These are phyloP conservation scores for Whalleya microplaca DNA, from an alignment of 2,329 filamentous ascomycete species.

Conservation along the genomic window DNA sequence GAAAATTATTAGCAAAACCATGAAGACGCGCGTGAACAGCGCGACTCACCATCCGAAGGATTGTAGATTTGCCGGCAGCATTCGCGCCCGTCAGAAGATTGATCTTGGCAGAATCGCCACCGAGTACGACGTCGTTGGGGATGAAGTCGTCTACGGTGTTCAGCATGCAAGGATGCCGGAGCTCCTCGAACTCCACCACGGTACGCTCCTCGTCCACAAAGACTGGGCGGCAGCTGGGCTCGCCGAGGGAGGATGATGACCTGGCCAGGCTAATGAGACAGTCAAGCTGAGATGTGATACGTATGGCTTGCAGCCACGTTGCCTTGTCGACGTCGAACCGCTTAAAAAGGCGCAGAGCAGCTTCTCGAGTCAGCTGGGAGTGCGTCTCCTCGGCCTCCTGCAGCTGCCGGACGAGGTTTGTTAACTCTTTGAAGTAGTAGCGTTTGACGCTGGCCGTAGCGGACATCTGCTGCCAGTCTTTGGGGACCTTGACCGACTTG, in stretches of 20 bases:
- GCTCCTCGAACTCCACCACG: constrained; percentile 86
- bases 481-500: constrained; percentile 81
- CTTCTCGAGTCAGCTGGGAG: constrained; percentile 85
- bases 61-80: constrained; percentile 94
- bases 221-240: constrained; percentile 85
- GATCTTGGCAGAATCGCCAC: constrained; percentile 80
- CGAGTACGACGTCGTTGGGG: constrained; percentile 88
- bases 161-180: constrained; percentile 94
- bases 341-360: constrained; percentile 79
- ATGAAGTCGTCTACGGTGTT: constrained; percentile 92
- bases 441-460: constrained; percentile 87
- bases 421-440: constrained; percentile 88
- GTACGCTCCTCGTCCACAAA: constrained; percentile 86
- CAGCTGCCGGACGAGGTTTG: constrained; percentile 78
- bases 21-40: not conserved
- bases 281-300: constrained; percentile 88
- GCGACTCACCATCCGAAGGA: constrained; percentile 81
- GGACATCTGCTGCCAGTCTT: constrained; percentile 94
- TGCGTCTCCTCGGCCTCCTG: constrained; percentile 96
- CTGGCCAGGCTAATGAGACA: constrained; percentile 93
- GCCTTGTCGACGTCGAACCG: constrained; percentile 88
- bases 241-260: constrained; percentile 79
- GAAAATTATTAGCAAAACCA: constrained; percentile 28
- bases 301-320: constrained; percentile 86
- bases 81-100: constrained; percentile 94